Conservation (phyloP, 2,329 filamentous ascomycete genomes). For the Elsinoe batatas region DNA sequence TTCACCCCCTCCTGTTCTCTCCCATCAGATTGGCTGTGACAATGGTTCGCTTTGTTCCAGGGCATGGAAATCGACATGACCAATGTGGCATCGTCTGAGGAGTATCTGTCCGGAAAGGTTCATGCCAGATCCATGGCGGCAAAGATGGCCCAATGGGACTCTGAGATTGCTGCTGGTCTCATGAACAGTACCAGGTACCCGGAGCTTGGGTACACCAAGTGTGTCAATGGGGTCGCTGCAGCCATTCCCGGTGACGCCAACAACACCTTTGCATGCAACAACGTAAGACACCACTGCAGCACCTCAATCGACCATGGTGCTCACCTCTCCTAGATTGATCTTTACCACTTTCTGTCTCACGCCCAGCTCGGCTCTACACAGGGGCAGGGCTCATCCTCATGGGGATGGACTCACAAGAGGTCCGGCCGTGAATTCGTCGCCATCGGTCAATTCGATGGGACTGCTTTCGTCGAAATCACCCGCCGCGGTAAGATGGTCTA, state of each 20-base stretch:
- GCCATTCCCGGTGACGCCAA: conserved; percentile 38
- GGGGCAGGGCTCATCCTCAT: conserved; percentile 38
- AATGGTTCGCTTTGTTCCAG: not conserved
- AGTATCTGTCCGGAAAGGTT: conserved; percentile 19
- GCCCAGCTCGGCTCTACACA: conserved; percentile 41
- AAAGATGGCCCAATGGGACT: conserved; percentile 27
- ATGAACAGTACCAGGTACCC: conserved; percentile 31
- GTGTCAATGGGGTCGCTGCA: conserved; percentile 35
- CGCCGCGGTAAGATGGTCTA: conserved; percentile 43
- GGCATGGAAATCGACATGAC: conserved; percentile 12
- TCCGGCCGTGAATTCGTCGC: conserved; percentile 46
- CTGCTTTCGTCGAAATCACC: conserved; percentile 45
- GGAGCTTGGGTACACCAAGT: conserved; percentile 31
- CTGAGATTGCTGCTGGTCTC: conserved; percentile 26
- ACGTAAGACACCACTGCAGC: conserved; percentile 17
- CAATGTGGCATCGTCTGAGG: conserved; percentile 13
- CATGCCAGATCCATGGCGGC: conserved; percentile 20
- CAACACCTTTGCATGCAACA: conserved; percentile 42
- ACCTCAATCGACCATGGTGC: too few species aligned
- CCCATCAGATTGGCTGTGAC: not conserved
- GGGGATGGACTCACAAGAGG: conserved; percentile 46
- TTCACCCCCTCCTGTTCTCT: not conserved
- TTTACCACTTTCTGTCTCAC: conserved; percentile 48
- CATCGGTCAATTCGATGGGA: conserved; percentile 45
- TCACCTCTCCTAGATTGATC: conserved; percentile 31